Percentiles rank a stretch among this genome's conserved stretches.
Conservation (phyloP, 352 stramenopile species). For the Hyaloperonospora brassicae region DNA sequence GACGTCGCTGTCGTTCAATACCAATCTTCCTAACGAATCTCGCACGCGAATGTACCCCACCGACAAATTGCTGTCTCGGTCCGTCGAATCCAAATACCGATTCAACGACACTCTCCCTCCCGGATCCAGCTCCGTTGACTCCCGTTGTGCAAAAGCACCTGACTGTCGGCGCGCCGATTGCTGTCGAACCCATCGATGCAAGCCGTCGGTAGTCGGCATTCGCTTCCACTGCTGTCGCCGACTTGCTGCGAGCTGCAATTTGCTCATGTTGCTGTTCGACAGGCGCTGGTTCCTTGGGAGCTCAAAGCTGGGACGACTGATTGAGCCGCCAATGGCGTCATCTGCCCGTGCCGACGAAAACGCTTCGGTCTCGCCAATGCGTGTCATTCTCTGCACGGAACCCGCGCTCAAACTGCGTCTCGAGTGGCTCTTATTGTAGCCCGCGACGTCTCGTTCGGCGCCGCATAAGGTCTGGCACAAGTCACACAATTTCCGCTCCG, state of each 20-base stretch:
- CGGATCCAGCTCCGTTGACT: slow-evolving; percentile 30
- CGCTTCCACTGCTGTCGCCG: slow-evolving; percentile 68
- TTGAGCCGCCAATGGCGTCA: slow-evolving; percentile 29
- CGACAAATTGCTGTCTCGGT: slow-evolving; percentile 58
- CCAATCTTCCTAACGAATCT: slow-evolving; percentile 55
- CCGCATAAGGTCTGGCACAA: slow-evolving; percentile 72
- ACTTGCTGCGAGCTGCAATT: slow-evolving; percentile 64
- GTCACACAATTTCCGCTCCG: slow-evolving; percentile 72
- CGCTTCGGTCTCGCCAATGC: slow-evolving; percentile 40
- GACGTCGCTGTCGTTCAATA: slow-evolving; percentile 76
- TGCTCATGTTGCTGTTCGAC: slow-evolving; percentile 37
- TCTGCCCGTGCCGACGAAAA: slow-evolving; percentile 29
- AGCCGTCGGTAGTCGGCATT: slow-evolving; percentile 62
- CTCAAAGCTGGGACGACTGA: slow-evolving; percentile 26
- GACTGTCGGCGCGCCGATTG: slow-evolving; percentile 19
- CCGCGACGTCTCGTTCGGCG: slow-evolving; percentile 40
- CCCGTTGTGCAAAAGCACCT: too few relatives aligned
- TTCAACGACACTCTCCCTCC: slow-evolving; percentile 29
- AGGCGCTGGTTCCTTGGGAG: slow-evolving; percentile 15
- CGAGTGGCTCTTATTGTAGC: slow-evolving; percentile 23
- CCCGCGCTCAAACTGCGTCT: slow-evolving; percentile 20
- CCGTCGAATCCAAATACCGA: slow-evolving; percentile 42
- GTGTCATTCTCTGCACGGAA: slow-evolving; percentile 30
- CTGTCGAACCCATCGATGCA: slow-evolving; percentile 67
- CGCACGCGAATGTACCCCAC: slow-evolving; percentile 33